Percentiles rank a stretch among this genome's conserved stretches.
Conservation (phyloP, 768 basidiomycete genomes). For the Suillus spraguei region DNA sequence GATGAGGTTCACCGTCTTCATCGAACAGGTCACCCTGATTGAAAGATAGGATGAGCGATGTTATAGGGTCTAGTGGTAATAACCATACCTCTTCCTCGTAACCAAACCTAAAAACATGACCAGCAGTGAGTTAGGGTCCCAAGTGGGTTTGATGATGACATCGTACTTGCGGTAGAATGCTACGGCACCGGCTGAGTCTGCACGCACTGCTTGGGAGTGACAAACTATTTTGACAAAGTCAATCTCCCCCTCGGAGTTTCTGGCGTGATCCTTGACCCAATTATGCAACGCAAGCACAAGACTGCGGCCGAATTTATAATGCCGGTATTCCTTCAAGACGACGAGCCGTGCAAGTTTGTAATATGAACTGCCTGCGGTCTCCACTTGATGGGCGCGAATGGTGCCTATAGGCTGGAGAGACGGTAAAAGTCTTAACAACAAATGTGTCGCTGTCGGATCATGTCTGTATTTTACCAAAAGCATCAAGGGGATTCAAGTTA, state of each 20-base stretch:
- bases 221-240: constrained; percentile 47
- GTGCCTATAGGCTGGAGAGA: constrained; percentile 70
- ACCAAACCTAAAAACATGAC: constrained; percentile 53
- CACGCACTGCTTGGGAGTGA: constrained; percentile 64
- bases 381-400: constrained; percentile 51
- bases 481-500: background rate
- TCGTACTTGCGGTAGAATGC: constrained; percentile 76
- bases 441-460: constrained; percentile 68
- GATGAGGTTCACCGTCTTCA: constrained; percentile 85
- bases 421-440: constrained; percentile 68
- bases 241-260: constrained; percentile 18
- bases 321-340: constrained; percentile 66
- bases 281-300: constrained; percentile 66
- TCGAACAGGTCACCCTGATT: constrained; percentile 72
- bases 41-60: constrained; percentile 16
- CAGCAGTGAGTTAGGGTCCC: constrained; percentile 18
- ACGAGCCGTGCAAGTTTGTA: constrained; percentile 79
- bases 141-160: constrained; percentile 16
- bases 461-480: constrained; percentile 39
- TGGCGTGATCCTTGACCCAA: constrained; percentile 51
- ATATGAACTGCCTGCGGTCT: constrained; percentile 36
- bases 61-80: constrained; percentile 24
- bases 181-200: constrained; percentile 43
- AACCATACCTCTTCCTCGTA: constrained; percentile 60
- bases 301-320: constrained; percentile 61